Base-by-base conservation (phyloP, 148 eudicot species). In the Talinum fruticosum region DNA sequence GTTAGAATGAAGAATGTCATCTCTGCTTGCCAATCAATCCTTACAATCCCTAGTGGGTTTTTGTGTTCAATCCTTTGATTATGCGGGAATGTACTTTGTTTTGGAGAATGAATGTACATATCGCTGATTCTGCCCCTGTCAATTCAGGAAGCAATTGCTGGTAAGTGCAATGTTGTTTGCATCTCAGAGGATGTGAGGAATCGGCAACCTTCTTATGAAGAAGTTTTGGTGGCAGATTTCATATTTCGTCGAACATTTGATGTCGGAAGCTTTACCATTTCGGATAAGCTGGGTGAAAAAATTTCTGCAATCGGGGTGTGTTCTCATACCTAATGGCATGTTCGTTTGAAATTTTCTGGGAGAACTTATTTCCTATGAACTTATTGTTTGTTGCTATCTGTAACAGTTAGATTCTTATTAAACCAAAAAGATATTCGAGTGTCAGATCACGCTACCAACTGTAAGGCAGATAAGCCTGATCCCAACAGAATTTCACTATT, bases 171-270 rank as follows among this genome's bases (percentile, higher is more conserved):
- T 83, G 89, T 91, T 84, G 82, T 93, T 41, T 91, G 97, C 88
- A 85, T 78, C 64, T 91, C 92, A 33, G 85, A 84, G 86, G 93
- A 93, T 82, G 77, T 44, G 53, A 85, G 93, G 78, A 93, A 91
- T 69, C 85, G 82, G 61, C 89, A 82, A 82, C 97, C 97, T 64
- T 88, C 92, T 30, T 73, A 2, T 28, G 82, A 87, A 76, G 92
- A 93, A 76, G 64, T 89, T 75, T 47, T 82, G 77, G 65, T 69
- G 86, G 91, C 93, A 32, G 89, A 93, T 66, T 81, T 78, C 81
- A 59, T 93, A 70, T 93, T 93, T 84, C 87, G 82, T 77, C 96
- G 96, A 65, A 87, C 92, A 73, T 93, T 89, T 84, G 89, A 91
- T 84, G 93, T 91, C 49, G 84, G 66, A 24, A 81, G 78, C 23